Evolutionary conservation across 768 basidiomycete species (phyloP).

Genomic region (Tubosaeta sp.): DNA sequence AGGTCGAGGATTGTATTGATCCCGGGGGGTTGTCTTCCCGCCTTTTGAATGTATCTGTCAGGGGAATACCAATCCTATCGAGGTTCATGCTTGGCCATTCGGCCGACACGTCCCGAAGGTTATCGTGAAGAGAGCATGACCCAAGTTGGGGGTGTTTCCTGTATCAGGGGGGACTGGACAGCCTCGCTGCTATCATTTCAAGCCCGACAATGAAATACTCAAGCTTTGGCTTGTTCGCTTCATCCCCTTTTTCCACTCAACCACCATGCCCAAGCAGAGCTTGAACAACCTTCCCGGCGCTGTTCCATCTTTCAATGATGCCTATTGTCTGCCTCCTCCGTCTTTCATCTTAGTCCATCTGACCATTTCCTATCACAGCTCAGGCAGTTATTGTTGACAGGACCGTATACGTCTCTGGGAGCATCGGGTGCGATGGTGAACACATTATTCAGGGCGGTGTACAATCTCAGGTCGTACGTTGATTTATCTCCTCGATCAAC

Average conservation of each 20-base stretch:
- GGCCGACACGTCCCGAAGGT: too few relatives aligned
- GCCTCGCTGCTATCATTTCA: neutral
- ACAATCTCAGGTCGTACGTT: constrained; percentile 35
- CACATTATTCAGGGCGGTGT: constrained; percentile 35
- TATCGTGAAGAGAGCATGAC: too few relatives aligned
- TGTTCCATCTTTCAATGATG: neutral
- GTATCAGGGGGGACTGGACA: neutral
- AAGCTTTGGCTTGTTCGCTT: neutral
- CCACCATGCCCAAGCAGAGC: neutral
- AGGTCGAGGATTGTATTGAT: too few relatives aligned
- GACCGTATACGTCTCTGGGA: constrained; percentile 39
- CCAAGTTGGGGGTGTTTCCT: too few relatives aligned
- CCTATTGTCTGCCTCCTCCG: neutral
- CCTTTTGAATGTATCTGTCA: too few relatives aligned
- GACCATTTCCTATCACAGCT: neutral
- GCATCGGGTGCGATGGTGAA: constrained; percentile 33
- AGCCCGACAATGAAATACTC: neutral
- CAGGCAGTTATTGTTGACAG: neutral
- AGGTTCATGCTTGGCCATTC: too few relatives aligned
- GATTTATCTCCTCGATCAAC: too few relatives aligned
- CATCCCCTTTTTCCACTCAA: neutral
- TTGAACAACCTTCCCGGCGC: neutral
- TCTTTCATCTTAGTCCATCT: neutral
- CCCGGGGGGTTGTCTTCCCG: too few relatives aligned
- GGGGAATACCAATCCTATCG: too few relatives aligned